Base-by-base conservation (phyloP, 352 stramenopile genomes). In the Pythium plurisporium region DNA sequence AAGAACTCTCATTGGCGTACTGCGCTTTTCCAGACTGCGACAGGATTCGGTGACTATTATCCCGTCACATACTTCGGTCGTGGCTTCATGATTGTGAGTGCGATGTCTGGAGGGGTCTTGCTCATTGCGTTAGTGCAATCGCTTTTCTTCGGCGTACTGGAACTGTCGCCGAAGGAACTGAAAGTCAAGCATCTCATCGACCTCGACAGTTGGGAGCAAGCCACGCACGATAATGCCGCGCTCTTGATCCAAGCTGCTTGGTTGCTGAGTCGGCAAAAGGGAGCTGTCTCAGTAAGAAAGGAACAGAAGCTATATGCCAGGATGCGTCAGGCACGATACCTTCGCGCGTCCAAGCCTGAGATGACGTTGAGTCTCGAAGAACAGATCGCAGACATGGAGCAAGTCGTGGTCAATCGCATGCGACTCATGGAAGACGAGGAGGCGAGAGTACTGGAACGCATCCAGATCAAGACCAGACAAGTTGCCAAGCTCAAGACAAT, bases 111-210 rank as follows among this genome's bases (percentile, higher is more conserved):
- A n/a, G 78, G 80, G 3, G 56, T 91, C 10, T 37, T 89, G 26
- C 73, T 89, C 43, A 71, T 91, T 17, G 77, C 78, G n/a, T 64
- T 91, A 25, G 73, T 87, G 30, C 80, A 91, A 55, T 87, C 78
- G 17, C 65, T 89, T 19, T 91, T 91, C 62, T 91, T 89, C 26
- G 80, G 78, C 15, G 76, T 86, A n/a, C 50, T 89, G 2, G 78
- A 89, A 55, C 72, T 91, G 19, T 83, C 80, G 0, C 74, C 73
- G 0, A 75, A 65, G 7, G 80, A 91, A 34, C 64, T 79, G 42
- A 76, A 74, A 36, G 80, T 91, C 27, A 82, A 81, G 55, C 69
- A 80, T 55, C 67, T 91, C 33, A 82, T 89, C n/a, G 78, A 88
- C 36, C 53, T 76, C 42, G 72, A 81, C 19, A 59, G 50, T 23